Evolutionary conservation across 345 rosid species (phyloP), one percentile per base, ranked within the genome.

Genomic region (Rhizophora apiculata): DNA sequence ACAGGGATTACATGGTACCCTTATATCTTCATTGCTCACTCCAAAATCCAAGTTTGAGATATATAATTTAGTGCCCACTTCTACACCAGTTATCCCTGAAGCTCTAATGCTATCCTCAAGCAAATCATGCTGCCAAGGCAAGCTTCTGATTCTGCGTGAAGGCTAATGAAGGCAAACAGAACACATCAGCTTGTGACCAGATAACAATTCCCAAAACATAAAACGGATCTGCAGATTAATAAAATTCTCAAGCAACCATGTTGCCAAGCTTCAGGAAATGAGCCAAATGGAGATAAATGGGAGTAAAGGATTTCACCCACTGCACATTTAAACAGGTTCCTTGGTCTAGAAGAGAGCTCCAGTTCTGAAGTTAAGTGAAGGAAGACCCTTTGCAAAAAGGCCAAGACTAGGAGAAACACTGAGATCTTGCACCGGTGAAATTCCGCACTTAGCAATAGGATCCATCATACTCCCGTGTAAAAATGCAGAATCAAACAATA

Each of bases 41-140:
- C 96, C 94, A 76, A 65, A 73, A 69, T 90, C 97, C 84, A 96
- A 85, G 85, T 96, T 96, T 70, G 96, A 92, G 64, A 92, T 86
- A 82, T 84, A 80, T 78, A 96, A 80, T 62, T 87, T 89, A 64
- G 98, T 83, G 59, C 97, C 99, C 59, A 84, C 67, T 75, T 92
- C 98, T 60, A 90, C 62, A 81, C 96, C 95, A 51, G 89, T 79
- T 62, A 92, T 88, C 43, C 98, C 98, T 21, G 85, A 92, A 74
- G 99, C 96, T 84, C 90, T 89, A 74, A 96, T 80, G 82, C 97
- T 88, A 67, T 90, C 99, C 81, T 96, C 96, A 83, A 90, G 79
- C 95, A 96, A 79, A 80, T 88, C 96, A 83, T 85, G 88, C 81
- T 85, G 91, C 99, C 97, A 89, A 39, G 96, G 97, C 75, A 90